These are phyloP conservation scores for Selaginella moellendorffii DNA, from an alignment of 75 land plant species.

Conservation along the genomic window DNA sequence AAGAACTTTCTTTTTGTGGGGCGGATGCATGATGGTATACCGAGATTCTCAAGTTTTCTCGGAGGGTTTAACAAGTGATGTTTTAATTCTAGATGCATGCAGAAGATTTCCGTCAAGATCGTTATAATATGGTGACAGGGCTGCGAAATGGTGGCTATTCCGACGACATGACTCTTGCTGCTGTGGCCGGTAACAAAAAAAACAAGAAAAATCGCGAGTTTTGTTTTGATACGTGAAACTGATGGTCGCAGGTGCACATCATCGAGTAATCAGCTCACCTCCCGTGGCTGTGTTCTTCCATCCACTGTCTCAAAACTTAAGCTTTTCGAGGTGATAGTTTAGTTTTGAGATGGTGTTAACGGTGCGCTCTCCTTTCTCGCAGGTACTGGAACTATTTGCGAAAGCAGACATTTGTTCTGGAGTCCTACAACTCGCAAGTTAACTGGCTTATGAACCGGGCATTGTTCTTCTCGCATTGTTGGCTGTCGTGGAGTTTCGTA, in stretches of 20 bases:
- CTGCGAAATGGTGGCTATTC: conserved; percentile 95
- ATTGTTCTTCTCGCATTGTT: conserved; percentile 72
- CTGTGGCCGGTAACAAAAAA: conserved; percentile 94
- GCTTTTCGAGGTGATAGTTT: conserved; percentile 20
- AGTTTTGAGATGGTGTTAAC: no score
- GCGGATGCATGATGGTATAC: conserved; percentile 98
- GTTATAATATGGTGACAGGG: conserved; percentile 66
- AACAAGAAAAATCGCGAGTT: no score
- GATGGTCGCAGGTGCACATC: conserved; percentile 20
- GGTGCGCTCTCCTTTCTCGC: no score
- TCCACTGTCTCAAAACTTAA: conserved; percentile 61
- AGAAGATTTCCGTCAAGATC: conserved; percentile 79
- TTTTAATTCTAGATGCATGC: conserved; percentile 99
- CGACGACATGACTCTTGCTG: conserved; percentile 99
- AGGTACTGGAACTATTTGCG: conserved; percentile 98
- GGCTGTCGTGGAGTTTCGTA: conserved; percentile 89
- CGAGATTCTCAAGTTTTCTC: background rate
- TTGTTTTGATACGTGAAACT: no score
- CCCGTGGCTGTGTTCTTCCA: conserved; percentile 89
- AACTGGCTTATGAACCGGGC: conserved; percentile 93
- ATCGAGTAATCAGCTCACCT: conserved; percentile 41
- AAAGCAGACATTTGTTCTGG: conserved; percentile 96
- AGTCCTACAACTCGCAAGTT: conserved; percentile 66
- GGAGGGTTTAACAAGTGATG: no score
- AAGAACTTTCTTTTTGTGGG: conserved; percentile 91